Conservation (phyloP, 257 asterid species). For the Salvia splendens region DNA sequence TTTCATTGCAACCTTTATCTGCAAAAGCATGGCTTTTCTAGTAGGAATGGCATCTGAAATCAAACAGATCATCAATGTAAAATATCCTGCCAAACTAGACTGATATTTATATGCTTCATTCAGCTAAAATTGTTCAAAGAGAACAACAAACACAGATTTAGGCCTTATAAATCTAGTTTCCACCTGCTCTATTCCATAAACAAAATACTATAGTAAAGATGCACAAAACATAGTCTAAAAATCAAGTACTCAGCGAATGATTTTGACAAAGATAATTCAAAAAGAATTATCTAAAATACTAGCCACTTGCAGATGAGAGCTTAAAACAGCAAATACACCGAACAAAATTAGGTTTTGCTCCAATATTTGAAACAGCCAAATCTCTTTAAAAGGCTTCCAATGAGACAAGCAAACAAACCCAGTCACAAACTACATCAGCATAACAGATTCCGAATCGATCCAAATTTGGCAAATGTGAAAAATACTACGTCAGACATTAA, state of each 20-base stretch:
- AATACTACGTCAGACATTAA: constrained; percentile 15
- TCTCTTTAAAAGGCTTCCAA: not conserved
- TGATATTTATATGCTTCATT: constrained; percentile 6
- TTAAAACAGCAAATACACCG: not conserved
- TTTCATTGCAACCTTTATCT: constrained; percentile 93
- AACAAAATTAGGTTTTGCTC: constrained; percentile 10
- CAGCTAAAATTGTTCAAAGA: constrained; percentile 11
- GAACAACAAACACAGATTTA: constrained; percentile 13
- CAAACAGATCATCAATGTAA: constrained; percentile 32
- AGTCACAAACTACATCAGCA: constrained; percentile 10
- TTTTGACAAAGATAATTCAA: too few species aligned
- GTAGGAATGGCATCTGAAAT: constrained; percentile 85
- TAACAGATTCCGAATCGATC: constrained; percentile 3
- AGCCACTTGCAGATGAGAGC: not conserved
- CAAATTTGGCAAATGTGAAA: constrained; percentile 3
- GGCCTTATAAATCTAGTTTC: not conserved
- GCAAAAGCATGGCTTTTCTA: constrained; percentile 81
- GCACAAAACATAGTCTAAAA: constrained; percentile 3
- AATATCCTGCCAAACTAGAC: constrained; percentile 16
- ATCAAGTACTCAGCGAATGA: not conserved
- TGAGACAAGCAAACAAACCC: constrained; percentile 10
- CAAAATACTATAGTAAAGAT: not conserved
- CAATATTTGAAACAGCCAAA: not conserved
- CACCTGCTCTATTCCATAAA: not conserved
- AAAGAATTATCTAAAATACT: not conserved